Conservation (phyloP, 2,329 filamentous ascomycete species). For the Sarocladiaceae sp. region DNA sequence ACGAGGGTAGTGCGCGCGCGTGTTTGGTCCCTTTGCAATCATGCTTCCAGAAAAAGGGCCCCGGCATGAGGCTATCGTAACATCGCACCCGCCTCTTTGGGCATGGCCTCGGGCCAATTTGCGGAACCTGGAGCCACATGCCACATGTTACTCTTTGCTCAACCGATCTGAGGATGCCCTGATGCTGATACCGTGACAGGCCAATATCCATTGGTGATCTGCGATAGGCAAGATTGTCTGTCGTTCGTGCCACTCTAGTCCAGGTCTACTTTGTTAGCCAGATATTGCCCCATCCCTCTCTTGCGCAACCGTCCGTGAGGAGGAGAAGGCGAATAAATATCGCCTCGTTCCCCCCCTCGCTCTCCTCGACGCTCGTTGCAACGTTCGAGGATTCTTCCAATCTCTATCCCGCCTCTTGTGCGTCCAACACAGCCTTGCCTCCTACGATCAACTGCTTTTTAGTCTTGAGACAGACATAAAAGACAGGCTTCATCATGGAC, state of each 20-base stretch:
- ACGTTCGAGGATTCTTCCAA: slow-evolving; percentile 3
- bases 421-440: no score
- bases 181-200: no score
- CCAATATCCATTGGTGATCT: not conserved
- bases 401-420: no score
- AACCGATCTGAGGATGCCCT: no score
- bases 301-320: not conserved
- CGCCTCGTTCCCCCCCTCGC: not conserved
- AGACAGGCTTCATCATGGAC: slow-evolving; percentile 10
- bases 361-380: not conserved
- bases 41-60: not conserved
- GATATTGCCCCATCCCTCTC: not conserved
- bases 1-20: no score
- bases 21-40: not conserved
- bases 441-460: no score
- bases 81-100: slow-evolving; percentile 8
- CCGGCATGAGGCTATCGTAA: slow-evolving; percentile 1
- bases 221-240: slow-evolving; percentile 5
- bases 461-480: no score
- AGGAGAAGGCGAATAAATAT: slow-evolving; percentile 1
- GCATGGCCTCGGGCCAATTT: not conserved
- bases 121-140: no score
- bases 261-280: no score
- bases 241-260: slow-evolving; percentile 1
- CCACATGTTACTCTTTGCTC: no score